These are phyloP conservation scores for Aspergillus melleus DNA, from an alignment of 2,329 filamentous ascomycete species.

Conservation along the genomic window DNA sequence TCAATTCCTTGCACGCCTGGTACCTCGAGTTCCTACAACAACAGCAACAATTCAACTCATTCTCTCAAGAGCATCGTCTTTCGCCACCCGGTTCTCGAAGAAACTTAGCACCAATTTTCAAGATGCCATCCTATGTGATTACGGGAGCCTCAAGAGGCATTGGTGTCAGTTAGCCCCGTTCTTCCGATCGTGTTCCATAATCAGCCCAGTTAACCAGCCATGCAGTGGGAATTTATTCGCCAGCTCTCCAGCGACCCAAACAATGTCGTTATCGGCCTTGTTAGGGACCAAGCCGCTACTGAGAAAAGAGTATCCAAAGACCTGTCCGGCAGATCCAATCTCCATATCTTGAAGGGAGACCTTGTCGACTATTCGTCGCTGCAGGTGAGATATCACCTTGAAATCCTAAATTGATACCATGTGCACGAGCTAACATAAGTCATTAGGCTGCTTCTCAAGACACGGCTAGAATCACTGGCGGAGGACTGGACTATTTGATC, in stretches of 20 bases:
- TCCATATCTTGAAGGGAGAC: constrained; percentile 51
- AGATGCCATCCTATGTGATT: constrained; percentile 11
- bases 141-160: constrained; percentile 27
- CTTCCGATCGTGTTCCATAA: background rate
- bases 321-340: constrained; percentile 40
- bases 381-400: constrained; percentile 20
- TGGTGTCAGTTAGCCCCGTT: constrained; percentile 11
- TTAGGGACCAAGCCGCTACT: constrained; percentile 48
- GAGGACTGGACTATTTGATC: constrained; percentile 53
- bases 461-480: constrained; percentile 36
- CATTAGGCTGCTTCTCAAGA: constrained; percentile 16
- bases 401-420: background rate
- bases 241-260: constrained; percentile 45
- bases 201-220: background rate
- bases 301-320: constrained; percentile 47
- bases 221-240: constrained; percentile 53
- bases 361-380: constrained; percentile 43
- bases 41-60: too few relatives aligned
- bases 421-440: background rate
- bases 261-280: constrained; percentile 52
- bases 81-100: too few relatives aligned
- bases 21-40: too few relatives aligned
- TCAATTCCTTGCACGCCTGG: too few relatives aligned
- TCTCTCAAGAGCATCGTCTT: too few relatives aligned
- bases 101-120: background rate